These are phyloP conservation scores for Lachnellula subtilissima DNA, from an alignment of 2,329 filamentous ascomycete genomes.

Conservation along the genomic window DNA sequence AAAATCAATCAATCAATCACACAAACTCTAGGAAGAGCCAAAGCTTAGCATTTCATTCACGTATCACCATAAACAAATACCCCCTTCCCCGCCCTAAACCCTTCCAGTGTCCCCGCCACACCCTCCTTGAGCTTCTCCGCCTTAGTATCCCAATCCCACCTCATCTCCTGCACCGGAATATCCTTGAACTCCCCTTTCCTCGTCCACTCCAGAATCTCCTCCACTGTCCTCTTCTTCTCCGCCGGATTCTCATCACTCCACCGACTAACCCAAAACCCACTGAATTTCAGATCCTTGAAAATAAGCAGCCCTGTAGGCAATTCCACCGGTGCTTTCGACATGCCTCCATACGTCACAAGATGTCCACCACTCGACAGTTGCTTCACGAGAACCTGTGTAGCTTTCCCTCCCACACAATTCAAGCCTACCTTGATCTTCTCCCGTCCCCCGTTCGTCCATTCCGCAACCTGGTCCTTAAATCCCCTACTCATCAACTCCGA, in stretches of 20 bases:
- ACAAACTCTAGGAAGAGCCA: not conserved
- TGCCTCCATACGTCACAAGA: conserved; percentile 91
- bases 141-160: conserved; percentile 79
- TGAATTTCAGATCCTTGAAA: conserved; percentile 84
- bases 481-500: conserved; percentile 40
- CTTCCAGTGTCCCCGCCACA: conserved; percentile 76
- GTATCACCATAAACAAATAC: conserved; percentile 73
- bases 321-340: conserved; percentile 80
- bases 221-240: conserved; percentile 75
- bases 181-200: conserved; percentile 75
- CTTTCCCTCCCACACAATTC: conserved; percentile 91
- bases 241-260: conserved; percentile 75
- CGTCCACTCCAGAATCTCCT: conserved; percentile 74
- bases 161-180: conserved; percentile 73
- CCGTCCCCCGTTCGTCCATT: conserved; percentile 62
- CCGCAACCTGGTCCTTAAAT: conserved; percentile 48
- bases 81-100: conserved; percentile 83
- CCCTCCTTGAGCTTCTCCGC: conserved; percentile 63
- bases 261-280: conserved; percentile 90
- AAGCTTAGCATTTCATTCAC: conserved; percentile 15
- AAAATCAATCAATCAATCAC: not conserved
- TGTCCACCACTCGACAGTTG: conserved; percentile 63
- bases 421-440: conserved; percentile 72
- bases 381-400: conserved; percentile 73
- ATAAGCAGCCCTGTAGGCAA: conserved; percentile 83